Evolutionary conservation across 192 early-diverging fungal species (phyloP), one percentile per base, ranked within the genome.

Genomic region (Coemansia aciculifera): DNA sequence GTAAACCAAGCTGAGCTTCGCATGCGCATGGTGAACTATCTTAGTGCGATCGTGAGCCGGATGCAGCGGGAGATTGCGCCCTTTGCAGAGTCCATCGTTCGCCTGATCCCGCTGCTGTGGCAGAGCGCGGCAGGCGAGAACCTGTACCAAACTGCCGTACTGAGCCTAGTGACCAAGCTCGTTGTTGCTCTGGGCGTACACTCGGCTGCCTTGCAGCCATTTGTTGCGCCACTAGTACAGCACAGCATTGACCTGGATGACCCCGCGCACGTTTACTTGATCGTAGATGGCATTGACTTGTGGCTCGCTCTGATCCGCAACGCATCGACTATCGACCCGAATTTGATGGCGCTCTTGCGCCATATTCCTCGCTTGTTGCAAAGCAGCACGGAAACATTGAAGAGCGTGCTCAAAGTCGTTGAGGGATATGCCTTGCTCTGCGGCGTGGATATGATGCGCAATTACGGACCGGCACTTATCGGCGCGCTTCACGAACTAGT

Each of bases 211-310:
- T 73, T 95, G 7, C 90, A 95, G 69, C 79, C 73, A 2, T 84
- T 95, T 69, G 84, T 95, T 7, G 75, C 91, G 62, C 92, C 93
- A 0, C 79, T 96, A 56, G 79, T 98, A 34, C 78, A 85, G 24
- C 85, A 91, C 62, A 93, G 93, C 75, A 74, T 93, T 12, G 85
- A 93, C 59, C 83, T 87, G 0, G 84, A 70, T 43, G 75, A 84
- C 42, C 87, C 85, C 54, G 74, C 75, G 2, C 90, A 93, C 78
- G 79, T 94, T 6, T 96, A 95, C 59, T 64, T 98, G 62, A 84
- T 95, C 27, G 96, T 96, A 66, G 96, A 98, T 64, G 92, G 88
- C 2, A 81, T 96, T n/a, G 93, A 95, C 62, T 83, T 98, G 15
- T 96, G 94, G 96, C 85, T 87, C 44, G 87, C 89, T 4, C 87